phyloP scores from a whole-genome alignment of 176 grass and related monocot species.

The Typha latifolia region DNA sequence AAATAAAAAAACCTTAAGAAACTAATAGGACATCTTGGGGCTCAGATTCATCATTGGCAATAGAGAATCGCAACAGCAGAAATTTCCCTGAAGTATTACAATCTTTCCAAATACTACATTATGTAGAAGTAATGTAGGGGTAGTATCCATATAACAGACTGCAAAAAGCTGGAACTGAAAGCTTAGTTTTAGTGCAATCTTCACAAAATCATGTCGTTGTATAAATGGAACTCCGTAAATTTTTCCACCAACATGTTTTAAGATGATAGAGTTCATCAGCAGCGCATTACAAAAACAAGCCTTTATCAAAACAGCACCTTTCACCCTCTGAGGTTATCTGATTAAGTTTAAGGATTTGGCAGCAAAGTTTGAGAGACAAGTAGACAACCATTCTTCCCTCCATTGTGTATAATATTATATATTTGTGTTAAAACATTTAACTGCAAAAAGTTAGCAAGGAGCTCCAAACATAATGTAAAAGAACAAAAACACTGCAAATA shows the following conservation, averaged over 20 bases:
- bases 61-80: too few relatives aligned
- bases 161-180: too few relatives aligned
- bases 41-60: too few relatives aligned
- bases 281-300: background rate
- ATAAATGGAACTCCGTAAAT: background rate
- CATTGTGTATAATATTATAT: background rate
- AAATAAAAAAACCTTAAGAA: too few relatives aligned
- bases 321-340: background rate
- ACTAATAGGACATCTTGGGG: too few relatives aligned
- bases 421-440: background rate
- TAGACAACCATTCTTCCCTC: background rate
- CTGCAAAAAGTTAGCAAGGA: background rate
- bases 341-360: background rate
- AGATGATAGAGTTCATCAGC: background rate
- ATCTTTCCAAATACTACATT: too few relatives aligned
- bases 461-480: background rate
- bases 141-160: too few relatives aligned
- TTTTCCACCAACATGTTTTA: too few relatives aligned
- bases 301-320: background rate
- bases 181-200: too few relatives aligned
- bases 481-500: conserved; percentile 23
- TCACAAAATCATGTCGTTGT: background rate
- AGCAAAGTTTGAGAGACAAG: background rate
- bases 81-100: too few relatives aligned
- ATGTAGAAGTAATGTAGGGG: too few relatives aligned